Percentiles rank a stretch among this genome's conserved stretches.
Evolutionary conservation across 805 yeast genomes (phyloP).

Genomic region (Metschnikowia baotianmanensis): DNA sequence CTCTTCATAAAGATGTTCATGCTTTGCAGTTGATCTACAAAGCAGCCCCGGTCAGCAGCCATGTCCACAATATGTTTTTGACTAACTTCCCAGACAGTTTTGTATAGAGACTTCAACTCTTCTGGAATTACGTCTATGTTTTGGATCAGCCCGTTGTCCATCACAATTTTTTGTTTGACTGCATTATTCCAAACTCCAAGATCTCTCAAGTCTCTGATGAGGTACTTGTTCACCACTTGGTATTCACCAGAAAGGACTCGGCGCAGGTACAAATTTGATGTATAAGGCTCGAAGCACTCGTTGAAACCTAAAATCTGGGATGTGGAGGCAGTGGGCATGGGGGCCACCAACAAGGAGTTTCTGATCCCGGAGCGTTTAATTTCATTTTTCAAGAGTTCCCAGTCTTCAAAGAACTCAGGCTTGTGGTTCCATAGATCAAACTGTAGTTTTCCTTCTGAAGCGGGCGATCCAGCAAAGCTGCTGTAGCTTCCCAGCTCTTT

Average conservation of each 20-base stretch:
- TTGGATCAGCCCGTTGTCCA: constrained; percentile 84
- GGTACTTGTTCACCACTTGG: constrained; percentile 86
- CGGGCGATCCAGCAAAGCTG: constrained; percentile 81
- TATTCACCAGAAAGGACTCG: constrained; percentile 92
- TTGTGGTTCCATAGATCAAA: constrained; percentile 82
- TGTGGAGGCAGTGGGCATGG: constrained; percentile 98
- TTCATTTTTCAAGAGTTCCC: constrained; percentile 67
- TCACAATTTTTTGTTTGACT: constrained; percentile 73
- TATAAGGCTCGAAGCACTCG: constrained; percentile 95
- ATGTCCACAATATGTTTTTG: constrained; percentile 82
- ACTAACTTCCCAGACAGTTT: constrained; percentile 95
- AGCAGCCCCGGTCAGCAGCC: constrained; percentile 78
- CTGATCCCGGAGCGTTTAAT: constrained; percentile 68
- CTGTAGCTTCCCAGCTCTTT: constrained; percentile 64
- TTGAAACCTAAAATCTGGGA: constrained; percentile 92
- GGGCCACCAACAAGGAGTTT: constrained; percentile 85
- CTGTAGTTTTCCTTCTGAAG: constrained; percentile 81
- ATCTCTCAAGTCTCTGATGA: constrained; percentile 76
- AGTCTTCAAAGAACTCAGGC: constrained; percentile 77
- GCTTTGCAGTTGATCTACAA: constrained; percentile 55
- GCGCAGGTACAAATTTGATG: constrained; percentile 88
- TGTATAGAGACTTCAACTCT: constrained; percentile 73
- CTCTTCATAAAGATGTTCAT: constrained; percentile 38
- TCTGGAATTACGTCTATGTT: constrained; percentile 69
- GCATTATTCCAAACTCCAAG: constrained; percentile 80